Conservation (phyloP, 176 grass and related monocot species). For the Juncus effusus region DNA sequence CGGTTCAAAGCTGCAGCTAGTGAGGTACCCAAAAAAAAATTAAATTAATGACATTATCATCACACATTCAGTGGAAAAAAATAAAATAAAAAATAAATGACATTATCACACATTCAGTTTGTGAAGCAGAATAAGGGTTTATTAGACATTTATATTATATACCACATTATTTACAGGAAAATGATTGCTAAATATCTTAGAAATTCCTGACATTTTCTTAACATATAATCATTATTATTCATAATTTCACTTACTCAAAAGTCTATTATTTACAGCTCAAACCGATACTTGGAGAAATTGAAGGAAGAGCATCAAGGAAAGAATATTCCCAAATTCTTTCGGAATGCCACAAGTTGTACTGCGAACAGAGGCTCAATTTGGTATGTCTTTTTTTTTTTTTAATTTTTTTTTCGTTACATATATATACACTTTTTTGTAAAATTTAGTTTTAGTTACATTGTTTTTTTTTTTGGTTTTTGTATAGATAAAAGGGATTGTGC, state of each 20-base stretch:
- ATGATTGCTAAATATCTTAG: not conserved
- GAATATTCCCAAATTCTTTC: slow-evolving; percentile 78
- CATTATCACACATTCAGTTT: not conserved
- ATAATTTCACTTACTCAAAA: slow-evolving; percentile 3
- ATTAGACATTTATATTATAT: slow-evolving; percentile 5
- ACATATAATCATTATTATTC: not conserved
- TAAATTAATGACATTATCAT: not conserved
- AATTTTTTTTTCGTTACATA: not conserved
- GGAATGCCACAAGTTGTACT: slow-evolving; percentile 92
- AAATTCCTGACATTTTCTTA: not conserved
- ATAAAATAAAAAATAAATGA: too few species aligned
- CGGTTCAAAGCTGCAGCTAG: slow-evolving; percentile 95
- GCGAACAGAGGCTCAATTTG: slow-evolving; percentile 89
- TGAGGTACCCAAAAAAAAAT: slow-evolving; percentile 45
- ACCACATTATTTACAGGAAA: not conserved
- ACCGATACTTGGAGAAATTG: slow-evolving; percentile 82
- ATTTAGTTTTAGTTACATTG: slow-evolving; percentile 5
- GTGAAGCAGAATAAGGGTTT: not conserved
- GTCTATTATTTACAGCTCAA: slow-evolving; percentile 60
- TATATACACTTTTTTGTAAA: slow-evolving; percentile 14
- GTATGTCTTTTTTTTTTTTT: slow-evolving; percentile 40
- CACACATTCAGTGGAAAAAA: too few species aligned
- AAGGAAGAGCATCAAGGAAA: slow-evolving; percentile 85
- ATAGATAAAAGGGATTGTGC: slow-evolving; percentile 88
- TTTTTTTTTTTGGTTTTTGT: slow-evolving; percentile 12